Evolutionary conservation across 768 basidiomycete genomes (phyloP).

Genomic region (Neoboletus subvelutipes): DNA sequence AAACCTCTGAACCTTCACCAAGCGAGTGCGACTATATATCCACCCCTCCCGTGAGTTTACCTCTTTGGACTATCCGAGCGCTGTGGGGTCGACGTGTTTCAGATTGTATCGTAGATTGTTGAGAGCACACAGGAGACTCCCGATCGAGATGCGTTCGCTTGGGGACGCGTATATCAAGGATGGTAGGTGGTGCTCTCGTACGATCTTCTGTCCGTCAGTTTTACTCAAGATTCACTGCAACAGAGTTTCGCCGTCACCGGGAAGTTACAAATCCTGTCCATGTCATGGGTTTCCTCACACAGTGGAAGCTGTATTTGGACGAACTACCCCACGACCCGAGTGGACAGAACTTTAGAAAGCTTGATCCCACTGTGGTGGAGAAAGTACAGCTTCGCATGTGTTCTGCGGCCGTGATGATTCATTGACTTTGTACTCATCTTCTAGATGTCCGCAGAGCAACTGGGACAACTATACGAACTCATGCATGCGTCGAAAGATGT

Average conservation of each 20-base stretch:
- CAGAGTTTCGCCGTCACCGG: constrained; percentile 87
- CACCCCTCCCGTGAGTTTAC: constrained; percentile 72
- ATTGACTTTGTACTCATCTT: neutral
- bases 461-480: constrained; percentile 92
- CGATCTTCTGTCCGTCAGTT: neutral
- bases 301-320: constrained; percentile 95
- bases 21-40: constrained; percentile 68
- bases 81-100: constrained; percentile 1
- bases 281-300: constrained; percentile 91
- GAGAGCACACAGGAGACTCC: constrained; percentile 73
- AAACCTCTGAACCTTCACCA: constrained; percentile 58
- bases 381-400: constrained; percentile 48
- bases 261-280: constrained; percentile 81
- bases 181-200: constrained; percentile 41
- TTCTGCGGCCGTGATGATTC: neutral
- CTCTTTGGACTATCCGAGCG: neutral
- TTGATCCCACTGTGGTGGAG: constrained; percentile 72
- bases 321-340: constrained; percentile 48
- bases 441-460: constrained; percentile 87
- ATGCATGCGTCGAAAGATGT: constrained; percentile 89
- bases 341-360: constrained; percentile 52
- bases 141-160: constrained; percentile 76
- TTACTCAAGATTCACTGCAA: constrained; percentile 3
- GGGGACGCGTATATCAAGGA: constrained; percentile 87
- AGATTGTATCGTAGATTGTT: constrained; percentile 83